Evolutionary conservation across 805 yeast genomes (phyloP).

Genomic region (Monosporozyma yasuniensis): DNA sequence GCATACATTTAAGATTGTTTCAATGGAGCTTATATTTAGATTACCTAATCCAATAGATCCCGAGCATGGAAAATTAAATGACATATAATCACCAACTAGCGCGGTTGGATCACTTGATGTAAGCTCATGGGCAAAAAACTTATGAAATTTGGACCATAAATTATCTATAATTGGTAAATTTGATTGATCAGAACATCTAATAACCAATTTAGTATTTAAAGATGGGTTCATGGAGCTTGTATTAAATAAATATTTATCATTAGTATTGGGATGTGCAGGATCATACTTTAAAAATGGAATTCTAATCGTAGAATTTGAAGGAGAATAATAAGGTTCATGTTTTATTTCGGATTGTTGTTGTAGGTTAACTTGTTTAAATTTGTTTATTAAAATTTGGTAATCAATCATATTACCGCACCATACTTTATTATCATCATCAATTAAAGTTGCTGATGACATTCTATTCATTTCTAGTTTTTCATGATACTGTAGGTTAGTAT

Average conservation of each 20-base stretch:
- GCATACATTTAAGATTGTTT: slow-evolving; percentile 62
- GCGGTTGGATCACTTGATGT: neutral
- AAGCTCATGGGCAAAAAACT: slow-evolving; percentile 9
- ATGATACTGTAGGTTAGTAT: slow-evolving; percentile 54
- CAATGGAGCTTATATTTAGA: slow-evolving; percentile 52
- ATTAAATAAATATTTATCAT: slow-evolving; percentile 33
- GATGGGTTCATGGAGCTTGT: slow-evolving; percentile 38
- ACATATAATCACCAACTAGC: neutral
- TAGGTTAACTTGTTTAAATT: slow-evolving; percentile 5
- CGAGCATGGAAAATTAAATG: slow-evolving; percentile 68
- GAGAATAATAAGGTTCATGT: slow-evolving; percentile 38
- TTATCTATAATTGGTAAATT: slow-evolving; percentile 40
- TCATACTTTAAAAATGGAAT: slow-evolving; percentile 26
- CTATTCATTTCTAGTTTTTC: slow-evolving; percentile 77
- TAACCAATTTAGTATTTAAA: slow-evolving; percentile 35
- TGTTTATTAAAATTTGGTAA: slow-evolving; percentile 34
- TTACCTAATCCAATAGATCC: slow-evolving; percentile 77
- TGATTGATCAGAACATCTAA: slow-evolving; percentile 53
- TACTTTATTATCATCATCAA: slow-evolving; percentile 36
- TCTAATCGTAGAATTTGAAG: slow-evolving; percentile 42
- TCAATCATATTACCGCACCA: slow-evolving; percentile 86
- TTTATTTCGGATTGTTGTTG: neutral
- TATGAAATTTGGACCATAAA: slow-evolving; percentile 9
- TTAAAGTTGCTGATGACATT: slow-evolving; percentile 71
- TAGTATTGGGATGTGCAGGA: slow-evolving; percentile 10